Evolutionary conservation across 2,329 filamentous ascomycete species (phyloP), one percentile per base, ranked within the genome.

Genomic region (Beauveria australis): DNA sequence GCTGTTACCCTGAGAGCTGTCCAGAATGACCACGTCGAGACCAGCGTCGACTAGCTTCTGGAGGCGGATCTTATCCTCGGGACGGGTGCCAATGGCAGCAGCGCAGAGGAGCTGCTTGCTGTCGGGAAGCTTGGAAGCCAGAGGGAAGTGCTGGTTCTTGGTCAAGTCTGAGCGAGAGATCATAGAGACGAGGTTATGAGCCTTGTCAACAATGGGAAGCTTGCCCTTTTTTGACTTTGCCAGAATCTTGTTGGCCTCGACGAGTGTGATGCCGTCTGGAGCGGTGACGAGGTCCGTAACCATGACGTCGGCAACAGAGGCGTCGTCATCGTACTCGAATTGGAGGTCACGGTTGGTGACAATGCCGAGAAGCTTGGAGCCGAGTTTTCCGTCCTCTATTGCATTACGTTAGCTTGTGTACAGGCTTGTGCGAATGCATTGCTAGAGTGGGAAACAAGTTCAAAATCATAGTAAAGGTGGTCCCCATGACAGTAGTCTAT

Each of bases 201-300:
- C 78, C 71, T 85, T 80, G 76, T 97, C 92, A 54, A 96, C 87
- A 64, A 96, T 96, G 63, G 92, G 92, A 62, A 97, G 86, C 81
- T 97, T 97, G 78, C 94, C 94, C 84, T 99, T 99, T 85, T 96
- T 97, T 64, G 93, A 97, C 78, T 89, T 87, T 73, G 91, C 89
- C 57, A 99, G 86, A 66, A 97, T 93, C 68, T 86, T 86, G 79
- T 99, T 99, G 71, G 94, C 94, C 77, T 97, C 92, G 66, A 82
- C 75, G 43, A 99, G 84, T 61, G 86, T 91, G 66, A 96, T 90
- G 61, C 93, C 93, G 67, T 88, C 80, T 48, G 84, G 84, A 44
- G 92, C 95, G 53, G 94, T 99, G 72, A 96, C 84, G 33, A 99
- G 87, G 67, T 97, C 91, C 62, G 87, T 97, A 61, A 94, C 91